Conservation (phyloP, 495 filamentous ascomycete genomes). For the Penicillium longicatenatum region DNA sequence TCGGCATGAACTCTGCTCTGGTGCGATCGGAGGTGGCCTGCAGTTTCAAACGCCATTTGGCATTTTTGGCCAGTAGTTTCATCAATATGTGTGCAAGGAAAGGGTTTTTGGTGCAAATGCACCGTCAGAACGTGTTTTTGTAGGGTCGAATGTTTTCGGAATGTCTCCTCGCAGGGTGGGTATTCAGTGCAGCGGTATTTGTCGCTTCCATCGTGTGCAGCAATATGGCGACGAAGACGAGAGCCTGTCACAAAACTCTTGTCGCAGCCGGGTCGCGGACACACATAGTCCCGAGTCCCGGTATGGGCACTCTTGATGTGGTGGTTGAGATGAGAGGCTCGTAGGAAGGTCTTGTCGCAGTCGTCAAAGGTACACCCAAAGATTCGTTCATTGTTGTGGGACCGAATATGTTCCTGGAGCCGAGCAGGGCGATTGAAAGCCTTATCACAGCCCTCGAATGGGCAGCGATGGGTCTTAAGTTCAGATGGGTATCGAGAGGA, state of each 20-base stretch:
- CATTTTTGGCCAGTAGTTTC: conserved; percentile 61
- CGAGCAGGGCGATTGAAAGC: conserved; percentile 87
- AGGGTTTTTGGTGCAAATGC: conserved; percentile 71
- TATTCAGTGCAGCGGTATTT: conserved; percentile 72
- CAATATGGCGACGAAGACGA: conserved; percentile 67
- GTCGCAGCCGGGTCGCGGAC: conserved; percentile 67
- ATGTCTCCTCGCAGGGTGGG: conserved; percentile 73
- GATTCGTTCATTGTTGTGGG: conserved; percentile 77
- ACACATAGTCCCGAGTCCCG: conserved; percentile 68
- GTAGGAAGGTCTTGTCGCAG: conserved; percentile 81
- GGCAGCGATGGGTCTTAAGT: conserved; percentile 72
- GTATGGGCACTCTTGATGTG: conserved; percentile 84
- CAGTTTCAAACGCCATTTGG: conserved; percentile 67
- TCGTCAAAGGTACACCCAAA: conserved; percentile 65
- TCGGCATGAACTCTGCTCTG: conserved; percentile 67
- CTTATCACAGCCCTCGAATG: conserved; percentile 68
- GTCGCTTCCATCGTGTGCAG: conserved; percentile 67
- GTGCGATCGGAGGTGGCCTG: conserved; percentile 69
- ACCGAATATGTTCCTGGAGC: conserved; percentile 73
- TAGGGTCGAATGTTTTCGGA: conserved; percentile 87
- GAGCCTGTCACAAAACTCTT: conserved; percentile 80
- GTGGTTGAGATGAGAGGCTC: conserved; percentile 77
- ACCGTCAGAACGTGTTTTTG: conserved; percentile 74
- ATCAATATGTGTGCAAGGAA: conserved; percentile 61
- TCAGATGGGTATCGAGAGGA: conserved; percentile 65